These are phyloP conservation scores for Heliocybe sulcata DNA, from an alignment of 1,284 basidiomycete species.

Conservation along the genomic window DNA sequence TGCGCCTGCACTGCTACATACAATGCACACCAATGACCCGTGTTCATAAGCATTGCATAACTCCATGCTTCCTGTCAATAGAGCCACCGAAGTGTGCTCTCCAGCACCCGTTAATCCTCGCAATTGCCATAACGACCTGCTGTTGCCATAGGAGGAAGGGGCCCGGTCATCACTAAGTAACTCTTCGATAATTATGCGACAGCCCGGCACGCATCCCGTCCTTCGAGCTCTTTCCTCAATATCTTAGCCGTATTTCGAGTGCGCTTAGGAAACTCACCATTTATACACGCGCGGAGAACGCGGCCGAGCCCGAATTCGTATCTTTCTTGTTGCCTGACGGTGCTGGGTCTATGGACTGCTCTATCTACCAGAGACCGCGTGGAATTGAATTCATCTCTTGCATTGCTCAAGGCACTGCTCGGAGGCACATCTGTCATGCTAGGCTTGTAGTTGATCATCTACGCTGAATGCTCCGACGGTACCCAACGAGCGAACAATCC, in stretches of 20 bases:
- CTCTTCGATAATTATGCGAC: background rate
- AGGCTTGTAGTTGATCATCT: no score
- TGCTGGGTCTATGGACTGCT: background rate
- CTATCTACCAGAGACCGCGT: background rate
- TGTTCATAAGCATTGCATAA: no score
- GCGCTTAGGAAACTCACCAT: background rate
- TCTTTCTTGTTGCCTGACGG: background rate
- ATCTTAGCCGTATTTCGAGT: background rate
- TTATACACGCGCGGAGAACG: background rate
- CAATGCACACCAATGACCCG: background rate
- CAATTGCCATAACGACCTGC: background rate
- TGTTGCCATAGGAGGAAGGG: background rate
- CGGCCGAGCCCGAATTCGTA: background rate
- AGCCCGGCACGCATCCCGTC: background rate
- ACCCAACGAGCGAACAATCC: no score
- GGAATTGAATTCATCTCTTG: no score
- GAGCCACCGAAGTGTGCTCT: background rate
- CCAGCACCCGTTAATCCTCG: background rate
- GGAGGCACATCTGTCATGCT: no score
- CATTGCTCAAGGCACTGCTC: no score
- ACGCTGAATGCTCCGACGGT: no score
- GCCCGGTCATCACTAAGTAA: background rate
- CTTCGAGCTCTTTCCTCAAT: background rate
- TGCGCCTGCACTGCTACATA: background rate
- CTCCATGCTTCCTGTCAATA: background rate